A percentile compares a stretch with the other conserved stretches of the same genome.
Evolutionary conservation across 495 filamentous ascomycete species (phyloP).

Genomic region (Durotheca rogersii): DNA sequence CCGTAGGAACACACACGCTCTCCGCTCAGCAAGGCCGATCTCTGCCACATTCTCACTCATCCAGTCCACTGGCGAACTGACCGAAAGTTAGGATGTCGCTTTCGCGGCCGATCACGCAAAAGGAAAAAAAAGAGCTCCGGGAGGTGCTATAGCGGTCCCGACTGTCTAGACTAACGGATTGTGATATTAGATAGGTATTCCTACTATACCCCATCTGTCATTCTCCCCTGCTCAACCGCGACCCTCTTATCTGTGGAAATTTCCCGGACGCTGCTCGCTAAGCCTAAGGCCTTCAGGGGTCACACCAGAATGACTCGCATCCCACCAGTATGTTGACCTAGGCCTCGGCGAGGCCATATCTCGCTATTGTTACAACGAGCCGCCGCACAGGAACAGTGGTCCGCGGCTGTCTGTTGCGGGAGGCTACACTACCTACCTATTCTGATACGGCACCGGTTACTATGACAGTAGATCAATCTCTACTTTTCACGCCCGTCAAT

Average conservation of each 20-base stretch:
- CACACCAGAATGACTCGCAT: slow-evolving; percentile 17
- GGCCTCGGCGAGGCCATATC: slow-evolving; percentile 22
- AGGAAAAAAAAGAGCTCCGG: slow-evolving; percentile 32
- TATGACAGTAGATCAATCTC: slow-evolving; percentile 12
- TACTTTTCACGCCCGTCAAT: slow-evolving; percentile 2
- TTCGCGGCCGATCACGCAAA: slow-evolving; percentile 25
- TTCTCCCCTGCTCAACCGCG: slow-evolving; percentile 13
- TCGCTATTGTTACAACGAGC: slow-evolving; percentile 15
- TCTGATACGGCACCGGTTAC: too few species aligned
- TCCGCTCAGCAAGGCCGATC: slow-evolving; percentile 23
- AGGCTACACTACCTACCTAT: too few species aligned
- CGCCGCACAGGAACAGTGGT: slow-evolving; percentile 27
- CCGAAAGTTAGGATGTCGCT: slow-evolving; percentile 19
- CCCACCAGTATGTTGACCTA: slow-evolving; percentile 14
- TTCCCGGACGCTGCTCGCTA: slow-evolving; percentile 11
- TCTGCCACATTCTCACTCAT: slow-evolving; percentile 25
- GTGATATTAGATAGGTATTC: too few species aligned
- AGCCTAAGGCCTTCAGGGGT: slow-evolving; percentile 11
- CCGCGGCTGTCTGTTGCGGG: slow-evolving; percentile 18
- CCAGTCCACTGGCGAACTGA: slow-evolving; percentile 26
- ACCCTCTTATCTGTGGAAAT: slow-evolving; percentile 19
- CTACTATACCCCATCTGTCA: slow-evolving; percentile 17
- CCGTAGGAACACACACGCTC: slow-evolving; percentile 28
- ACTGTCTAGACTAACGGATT: slow-evolving; percentile 5
- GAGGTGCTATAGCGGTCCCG: slow-evolving; percentile 20